Percentiles rank a stretch among this genome's conserved stretches.
Evolutionary conservation across 352 stramenopile genomes (phyloP).

Genomic region (Globisporangium echinulatum): DNA sequence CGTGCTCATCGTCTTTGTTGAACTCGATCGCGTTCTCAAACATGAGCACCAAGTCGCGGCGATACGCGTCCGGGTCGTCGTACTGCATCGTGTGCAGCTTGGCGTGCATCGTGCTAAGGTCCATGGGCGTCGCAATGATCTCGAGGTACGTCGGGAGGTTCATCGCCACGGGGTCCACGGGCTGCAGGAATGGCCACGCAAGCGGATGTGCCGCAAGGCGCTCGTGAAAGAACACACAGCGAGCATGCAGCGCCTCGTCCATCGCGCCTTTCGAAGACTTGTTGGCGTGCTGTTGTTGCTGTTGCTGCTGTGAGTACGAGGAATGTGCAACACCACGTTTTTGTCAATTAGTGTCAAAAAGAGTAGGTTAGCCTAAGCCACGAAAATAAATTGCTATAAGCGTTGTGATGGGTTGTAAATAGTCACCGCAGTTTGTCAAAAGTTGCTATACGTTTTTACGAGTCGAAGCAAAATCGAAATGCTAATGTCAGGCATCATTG

Average conservation of each 20-base stretch:
- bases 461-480: too few species aligned
- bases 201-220: slow-evolving; percentile 53
- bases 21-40: slow-evolving; percentile 85
- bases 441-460: too few species aligned
- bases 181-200: slow-evolving; percentile 87
- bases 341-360: too few species aligned
- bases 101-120: slow-evolving; percentile 91
- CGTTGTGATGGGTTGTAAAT: too few species aligned
- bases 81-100: slow-evolving; percentile 69
- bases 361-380: too few species aligned
- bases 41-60: slow-evolving; percentile 73
- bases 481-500: too few species aligned
- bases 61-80: slow-evolving; percentile 42
- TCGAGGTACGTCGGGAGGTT: slow-evolving; percentile 93
- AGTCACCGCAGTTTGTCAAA: too few species aligned
- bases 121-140: slow-evolving; percentile 95
- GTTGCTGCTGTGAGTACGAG: too few species aligned
- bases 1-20: slow-evolving; percentile 71
- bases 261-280: slow-evolving; percentile 14
- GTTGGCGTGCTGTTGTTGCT: too few species aligned
- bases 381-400: too few species aligned
- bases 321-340: too few species aligned
- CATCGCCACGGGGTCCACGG: slow-evolving; percentile 92
- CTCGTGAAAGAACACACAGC: slow-evolving; percentile 57
- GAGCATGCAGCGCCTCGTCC: slow-evolving; percentile 36